Evolutionary conservation across 2,329 filamentous ascomycete species (phyloP), one percentile per base, ranked within the genome.

Genomic region (Fusarium buharicum): DNA sequence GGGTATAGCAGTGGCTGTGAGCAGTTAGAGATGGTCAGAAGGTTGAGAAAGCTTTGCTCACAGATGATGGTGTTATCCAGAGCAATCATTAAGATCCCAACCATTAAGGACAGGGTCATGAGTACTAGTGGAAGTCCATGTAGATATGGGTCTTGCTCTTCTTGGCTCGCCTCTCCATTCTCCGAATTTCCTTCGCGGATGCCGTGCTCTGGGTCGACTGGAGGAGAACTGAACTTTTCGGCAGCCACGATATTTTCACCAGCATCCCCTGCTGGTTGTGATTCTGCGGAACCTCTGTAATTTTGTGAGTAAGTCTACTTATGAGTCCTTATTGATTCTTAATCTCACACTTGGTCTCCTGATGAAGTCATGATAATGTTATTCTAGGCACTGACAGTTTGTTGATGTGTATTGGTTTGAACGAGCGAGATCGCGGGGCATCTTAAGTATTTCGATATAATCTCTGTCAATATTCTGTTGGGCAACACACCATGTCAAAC

Each of bases 21-120:
- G 4, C 1, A 2, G 31, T 65, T 5, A 68, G 28, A 1, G 11
- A 6, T 2, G 3, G 10, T 6, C 7, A 0, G 2, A 4, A 1
- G 3, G 1, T 4, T 4, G 1, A 1, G 4, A 1, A 7, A 3
- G 9, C 5, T 1, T 5, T 10, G 1, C 55, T 9, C 24, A 46
- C 68, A 64, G 14, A 68, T 59, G 36, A 71, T 69, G 36, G 48
- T 69, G 9, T 64, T 70, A 38, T 71, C 69, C 1, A 71, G 16
- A 3, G 67, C 61, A 6, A 68, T 51, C 30, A 61, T 67, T 10
- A 68, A 56, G 18, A 64, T 50, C 7, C 59, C 54, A 1, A 56
- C 57, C 66, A 68, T 68, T 6, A 68, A 34, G 4, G 59, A 68
- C 4, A 68, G 40, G 0, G 50, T 40, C 66, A 68, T 68, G 6